Conservation (phyloP, 2,329 filamentous ascomycete species). For the Aaosphaeria pasadenensis region DNA sequence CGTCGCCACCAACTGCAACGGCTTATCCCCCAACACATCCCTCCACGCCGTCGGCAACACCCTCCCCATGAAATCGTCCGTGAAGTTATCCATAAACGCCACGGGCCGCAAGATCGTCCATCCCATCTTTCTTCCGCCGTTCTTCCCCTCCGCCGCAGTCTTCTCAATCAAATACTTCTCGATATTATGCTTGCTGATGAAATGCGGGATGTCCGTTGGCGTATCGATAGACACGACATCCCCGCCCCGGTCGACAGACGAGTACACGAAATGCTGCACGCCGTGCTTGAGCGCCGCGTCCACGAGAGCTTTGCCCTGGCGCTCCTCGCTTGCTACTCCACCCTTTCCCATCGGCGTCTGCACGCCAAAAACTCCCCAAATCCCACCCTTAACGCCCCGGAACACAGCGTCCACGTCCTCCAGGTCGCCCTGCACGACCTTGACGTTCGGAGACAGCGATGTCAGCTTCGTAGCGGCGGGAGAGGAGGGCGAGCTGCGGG, state of each 20-base stretch:
- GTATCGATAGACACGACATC: constrained; percentile 43
- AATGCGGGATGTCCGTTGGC: constrained; percentile 58
- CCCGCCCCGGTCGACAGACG: constrained; percentile 36
- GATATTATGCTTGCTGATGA: constrained; percentile 58
- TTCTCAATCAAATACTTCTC: constrained; percentile 55
- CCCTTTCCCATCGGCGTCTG: constrained; percentile 26
- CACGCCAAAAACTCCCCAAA: constrained; percentile 34
- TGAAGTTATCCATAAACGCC: constrained; percentile 59
- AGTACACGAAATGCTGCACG: constrained; percentile 38
- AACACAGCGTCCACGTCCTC: constrained; percentile 52
- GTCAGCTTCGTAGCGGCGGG: constrained; percentile 47
- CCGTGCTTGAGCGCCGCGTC: constrained; percentile 27
- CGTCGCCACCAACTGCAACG: constrained; percentile 31
- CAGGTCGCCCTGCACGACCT: constrained; percentile 54
- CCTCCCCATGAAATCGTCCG: constrained; percentile 44
- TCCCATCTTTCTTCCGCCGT: constrained; percentile 39
- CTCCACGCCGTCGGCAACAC: constrained; percentile 41
- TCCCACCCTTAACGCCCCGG: constrained; percentile 35
- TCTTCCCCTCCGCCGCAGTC: constrained; percentile 27
- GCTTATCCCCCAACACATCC: constrained; percentile 29
- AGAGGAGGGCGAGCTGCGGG: constrained; percentile 49
- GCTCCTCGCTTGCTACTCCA: constrained; percentile 19
- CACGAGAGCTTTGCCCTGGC: constrained; percentile 37
- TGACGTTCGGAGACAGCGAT: constrained; percentile 47
- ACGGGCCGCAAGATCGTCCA: constrained; percentile 61